Percentiles rank a stretch among this genome's conserved stretches.
Evolutionary conservation across 1,139 yeast species (phyloP).

Genomic region (Meyerozyma carpophila): DNA sequence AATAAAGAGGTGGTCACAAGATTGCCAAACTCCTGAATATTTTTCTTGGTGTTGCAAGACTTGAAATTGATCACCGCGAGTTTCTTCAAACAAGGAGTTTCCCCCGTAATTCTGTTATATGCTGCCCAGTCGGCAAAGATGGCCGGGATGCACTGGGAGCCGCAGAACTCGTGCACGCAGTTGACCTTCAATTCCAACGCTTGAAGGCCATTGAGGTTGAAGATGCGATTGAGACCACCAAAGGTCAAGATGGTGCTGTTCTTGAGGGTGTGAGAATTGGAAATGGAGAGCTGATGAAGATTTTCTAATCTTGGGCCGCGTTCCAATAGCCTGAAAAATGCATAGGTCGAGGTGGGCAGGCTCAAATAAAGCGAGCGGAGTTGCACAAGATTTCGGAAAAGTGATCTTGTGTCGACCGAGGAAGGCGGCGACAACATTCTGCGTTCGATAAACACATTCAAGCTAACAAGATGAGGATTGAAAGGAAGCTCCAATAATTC

Average conservation of each 20-base stretch:
- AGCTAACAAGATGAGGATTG: constrained; percentile 14
- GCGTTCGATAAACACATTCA: constrained; percentile 16
- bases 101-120: constrained; percentile 2
- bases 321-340: constrained; percentile 10
- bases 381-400: constrained; percentile 2
- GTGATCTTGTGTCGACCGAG: not conserved
- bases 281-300: constrained; percentile 14
- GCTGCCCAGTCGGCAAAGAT: constrained; percentile 16
- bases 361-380: constrained; percentile 5
- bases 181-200: constrained; percentile 20
- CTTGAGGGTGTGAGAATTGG: constrained; percentile 16
- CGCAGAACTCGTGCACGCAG: constrained; percentile 15
- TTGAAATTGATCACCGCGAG: constrained; percentile 21
- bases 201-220: constrained; percentile 12
- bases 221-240: constrained; percentile 9
- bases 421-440: constrained; percentile 1
- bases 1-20: constrained; percentile 7
- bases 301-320: constrained; percentile 5
- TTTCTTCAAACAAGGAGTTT: constrained; percentile 10
- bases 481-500: constrained; percentile 17
- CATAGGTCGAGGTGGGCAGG: constrained; percentile 11
- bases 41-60: constrained; percentile 13
- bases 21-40: constrained; percentile 16
- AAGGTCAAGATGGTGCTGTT: constrained; percentile 11
- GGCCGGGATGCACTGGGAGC: constrained; percentile 17